Evolutionary conservation across 768 basidiomycete species (phyloP), one percentile per base, ranked within the genome.

Genomic region (Tulasnella calospora): DNA sequence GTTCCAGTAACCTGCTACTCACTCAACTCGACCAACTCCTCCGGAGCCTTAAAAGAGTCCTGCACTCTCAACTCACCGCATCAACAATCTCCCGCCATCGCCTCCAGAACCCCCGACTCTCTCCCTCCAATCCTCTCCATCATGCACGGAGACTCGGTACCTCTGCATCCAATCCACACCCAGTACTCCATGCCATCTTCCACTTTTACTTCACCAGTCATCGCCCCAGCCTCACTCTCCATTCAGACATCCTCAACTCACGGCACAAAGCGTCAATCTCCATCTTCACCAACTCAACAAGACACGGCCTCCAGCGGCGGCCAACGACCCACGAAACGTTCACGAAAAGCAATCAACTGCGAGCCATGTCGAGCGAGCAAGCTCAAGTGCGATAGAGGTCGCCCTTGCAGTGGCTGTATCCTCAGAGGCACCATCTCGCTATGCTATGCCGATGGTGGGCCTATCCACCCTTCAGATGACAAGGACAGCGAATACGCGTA

Each of bases 371-470:
- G 94, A 82, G 92, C 90, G 13, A 46, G 41, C 46, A 78, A 78
- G 36, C 77, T 78, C 69, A 78, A 95, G 85, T 95, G 94, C 86
- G 94, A 95, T 84, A 90, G 94, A 84, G 94, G 92, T 82, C 90
- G 93, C 15, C 94, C 94, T n/a, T 95, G 94, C 82, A 94, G 93
- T 3, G 93, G 92, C 27, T 95, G 94, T 83, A 93, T 94, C 70
- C 86, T 94, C 81, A 87, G 94, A 85, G 94, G 94, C 78, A 94
- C 94, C 46, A 89, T 92, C 82, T 89, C 92, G 46, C 88, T 88
- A 81, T 95, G 93, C 85, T 94, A 94, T 86, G 91, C 93, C 82
- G 90, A 92, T 85, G 89, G 61, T 30, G 61, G 88, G 73, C 77
- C 61, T 17, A 30, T 35, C 71, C 41, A 71, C 51, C 71, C 41